Evolutionary conservation across 2,329 filamentous ascomycete genomes (phyloP).

Genomic region (Ophiocordyceps sinensis): DNA sequence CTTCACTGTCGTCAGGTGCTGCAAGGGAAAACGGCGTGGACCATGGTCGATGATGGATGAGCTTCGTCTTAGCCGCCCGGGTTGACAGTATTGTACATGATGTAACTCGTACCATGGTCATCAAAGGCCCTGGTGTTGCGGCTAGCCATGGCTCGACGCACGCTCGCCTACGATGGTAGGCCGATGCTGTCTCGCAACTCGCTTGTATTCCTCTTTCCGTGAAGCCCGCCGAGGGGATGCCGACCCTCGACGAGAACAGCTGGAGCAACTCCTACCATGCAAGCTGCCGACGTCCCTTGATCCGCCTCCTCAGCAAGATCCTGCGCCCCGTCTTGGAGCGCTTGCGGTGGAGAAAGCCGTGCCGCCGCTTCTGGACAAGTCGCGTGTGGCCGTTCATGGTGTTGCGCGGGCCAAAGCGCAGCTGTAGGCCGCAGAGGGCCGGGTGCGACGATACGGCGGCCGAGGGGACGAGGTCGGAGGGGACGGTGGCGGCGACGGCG

Average conservation of each 20-base stretch:
- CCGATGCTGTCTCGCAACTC: no score
- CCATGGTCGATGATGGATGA: no score
- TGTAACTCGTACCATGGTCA: not conserved
- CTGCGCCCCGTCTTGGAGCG: constrained; percentile 36
- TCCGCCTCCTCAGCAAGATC: constrained; percentile 34
- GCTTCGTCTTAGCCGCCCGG: no score
- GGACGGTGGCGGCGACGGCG: constrained; percentile 5
- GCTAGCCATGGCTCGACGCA: no score
- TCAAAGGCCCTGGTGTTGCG: constrained; percentile 1
- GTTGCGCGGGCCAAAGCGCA: constrained; percentile 44
- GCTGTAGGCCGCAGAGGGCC: constrained; percentile 33
- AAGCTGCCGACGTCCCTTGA: constrained; percentile 36
- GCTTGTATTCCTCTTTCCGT: no score
- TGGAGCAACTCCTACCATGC: constrained; percentile 5
- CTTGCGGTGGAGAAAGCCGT: constrained; percentile 39
- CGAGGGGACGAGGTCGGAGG: constrained; percentile 3
- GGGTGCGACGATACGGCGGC: constrained; percentile 35
- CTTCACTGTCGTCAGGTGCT: no score
- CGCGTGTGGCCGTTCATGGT: constrained; percentile 41
- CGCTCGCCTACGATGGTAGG: no score
- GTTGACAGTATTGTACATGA: not conserved
- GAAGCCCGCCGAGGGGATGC: no score
- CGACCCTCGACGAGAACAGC: no score
- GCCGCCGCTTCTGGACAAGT: constrained; percentile 43
- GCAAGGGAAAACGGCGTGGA: no score